Evolutionary conservation across 2,329 filamentous ascomycete species (phyloP).

Genomic region (Epichloe hybrida): DNA sequence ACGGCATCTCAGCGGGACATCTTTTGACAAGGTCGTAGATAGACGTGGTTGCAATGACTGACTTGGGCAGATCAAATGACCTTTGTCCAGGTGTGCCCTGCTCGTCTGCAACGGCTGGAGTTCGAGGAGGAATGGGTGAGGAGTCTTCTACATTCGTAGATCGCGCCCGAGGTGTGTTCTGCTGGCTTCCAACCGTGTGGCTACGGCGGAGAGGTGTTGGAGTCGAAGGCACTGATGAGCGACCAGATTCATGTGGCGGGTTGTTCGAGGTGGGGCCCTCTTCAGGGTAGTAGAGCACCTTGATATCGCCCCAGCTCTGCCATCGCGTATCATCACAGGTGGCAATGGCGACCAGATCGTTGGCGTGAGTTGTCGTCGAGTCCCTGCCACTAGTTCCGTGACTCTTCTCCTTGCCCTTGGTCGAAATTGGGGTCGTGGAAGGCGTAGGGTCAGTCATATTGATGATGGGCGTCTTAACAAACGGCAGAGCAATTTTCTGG

Average conservation of each 20-base stretch:
- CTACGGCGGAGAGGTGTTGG: slow-evolving; percentile 65
- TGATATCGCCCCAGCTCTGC: slow-evolving; percentile 70
- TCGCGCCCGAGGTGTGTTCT: slow-evolving; percentile 29
- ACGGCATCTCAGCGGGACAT: slow-evolving; percentile 52
- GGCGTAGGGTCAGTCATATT: slow-evolving; percentile 38
- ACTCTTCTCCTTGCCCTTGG: slow-evolving; percentile 66
- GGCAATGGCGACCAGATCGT: slow-evolving; percentile 67
- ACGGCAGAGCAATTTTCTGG: slow-evolving; percentile 69
- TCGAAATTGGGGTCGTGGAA: slow-evolving; percentile 40
- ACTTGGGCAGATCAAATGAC: slow-evolving; percentile 50
- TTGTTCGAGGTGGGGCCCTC: slow-evolving; percentile 14
- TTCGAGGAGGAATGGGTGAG: slow-evolving; percentile 35
- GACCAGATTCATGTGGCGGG: slow-evolving; percentile 13
- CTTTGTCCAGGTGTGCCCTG: slow-evolving; percentile 32
- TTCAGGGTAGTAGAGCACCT: slow-evolving; percentile 62
- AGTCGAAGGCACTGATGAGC: slow-evolving; percentile 45
- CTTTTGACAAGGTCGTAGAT: slow-evolving; percentile 44
- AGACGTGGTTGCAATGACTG: slow-evolving; percentile 35
- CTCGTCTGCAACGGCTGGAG: slow-evolving; percentile 24
- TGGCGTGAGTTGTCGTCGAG: slow-evolving; percentile 55
- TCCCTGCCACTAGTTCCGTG: slow-evolving; percentile 27
- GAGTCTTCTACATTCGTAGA: slow-evolving; percentile 24
- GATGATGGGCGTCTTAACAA: slow-evolving; percentile 54
- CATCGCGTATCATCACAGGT: slow-evolving; percentile 46
- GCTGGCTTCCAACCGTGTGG: slow-evolving; percentile 36